Percentiles rank a stretch among this genome's conserved stretches.
Conservation (phyloP, 2,329 filamentous ascomycete species). For the Cladophialophora chaetospira region DNA sequence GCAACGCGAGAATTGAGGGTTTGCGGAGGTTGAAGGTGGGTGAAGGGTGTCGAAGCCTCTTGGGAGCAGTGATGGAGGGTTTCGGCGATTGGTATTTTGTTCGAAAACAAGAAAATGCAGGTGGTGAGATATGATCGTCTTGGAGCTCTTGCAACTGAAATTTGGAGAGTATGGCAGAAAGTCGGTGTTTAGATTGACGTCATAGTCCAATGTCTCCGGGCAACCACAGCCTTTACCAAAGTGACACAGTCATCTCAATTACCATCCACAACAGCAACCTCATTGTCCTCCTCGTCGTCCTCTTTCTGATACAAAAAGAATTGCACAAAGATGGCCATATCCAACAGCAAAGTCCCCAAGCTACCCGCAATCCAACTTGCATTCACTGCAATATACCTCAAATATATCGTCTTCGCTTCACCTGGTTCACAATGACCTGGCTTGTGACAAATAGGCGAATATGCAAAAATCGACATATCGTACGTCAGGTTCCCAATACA, state of each 20-base stretch:
- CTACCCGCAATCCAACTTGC: conserved; percentile 88
- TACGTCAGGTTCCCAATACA: conserved; percentile 95
- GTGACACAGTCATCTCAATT: not conserved
- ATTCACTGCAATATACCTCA: conserved; percentile 83
- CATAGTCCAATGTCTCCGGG: not conserved
- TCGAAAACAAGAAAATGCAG: too few relatives aligned
- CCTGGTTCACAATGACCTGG: conserved; percentile 59
- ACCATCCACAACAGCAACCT: conserved; percentile 20
- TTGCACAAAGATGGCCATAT: conserved; percentile 84
- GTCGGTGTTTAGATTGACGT: not conserved
- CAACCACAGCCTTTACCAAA: not conserved
- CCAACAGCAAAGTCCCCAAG: conserved; percentile 80
- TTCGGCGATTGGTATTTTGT: too few relatives aligned
- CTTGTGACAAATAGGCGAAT: conserved; percentile 69
- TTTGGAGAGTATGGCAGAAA: not conserved
- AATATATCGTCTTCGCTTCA: conserved; percentile 70
- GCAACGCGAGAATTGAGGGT: not conserved
- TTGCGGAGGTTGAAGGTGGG: not conserved
- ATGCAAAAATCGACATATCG: conserved; percentile 87
- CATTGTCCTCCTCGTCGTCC: conserved; percentile 29
- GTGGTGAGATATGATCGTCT: too few relatives aligned
- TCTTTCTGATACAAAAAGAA: conserved; percentile 77
- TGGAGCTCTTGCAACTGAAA: too few relatives aligned
- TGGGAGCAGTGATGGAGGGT: not conserved
- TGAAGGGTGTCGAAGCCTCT: too few relatives aligned